Percentiles rank a stretch among this genome's conserved stretches.
Evolutionary conservation across 345 rosid genomes (phyloP).

Genomic region (thale cress (Arabidopsis thaliana)): DNA sequence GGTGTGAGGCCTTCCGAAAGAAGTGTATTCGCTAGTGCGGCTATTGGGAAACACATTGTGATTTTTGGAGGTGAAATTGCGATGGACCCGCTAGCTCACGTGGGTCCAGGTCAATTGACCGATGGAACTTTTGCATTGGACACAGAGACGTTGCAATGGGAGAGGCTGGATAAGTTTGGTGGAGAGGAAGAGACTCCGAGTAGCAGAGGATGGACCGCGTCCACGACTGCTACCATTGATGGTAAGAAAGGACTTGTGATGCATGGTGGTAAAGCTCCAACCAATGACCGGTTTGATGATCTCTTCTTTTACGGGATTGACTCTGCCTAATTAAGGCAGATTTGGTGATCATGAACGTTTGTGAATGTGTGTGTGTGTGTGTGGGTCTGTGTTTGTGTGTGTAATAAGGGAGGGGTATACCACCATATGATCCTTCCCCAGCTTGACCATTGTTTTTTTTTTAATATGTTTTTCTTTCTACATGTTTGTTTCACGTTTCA

Average conservation of each 20-base stretch:
- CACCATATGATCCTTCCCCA: constrained; percentile 1
- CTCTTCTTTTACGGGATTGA: constrained; percentile 28
- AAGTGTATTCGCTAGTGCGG: constrained; percentile 43
- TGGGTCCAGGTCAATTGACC: constrained; percentile 34
- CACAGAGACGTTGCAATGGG: constrained; percentile 37
- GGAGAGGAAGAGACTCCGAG: constrained; percentile 28
- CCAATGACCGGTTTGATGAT: constrained; percentile 38
- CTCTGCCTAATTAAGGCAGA: background rate
- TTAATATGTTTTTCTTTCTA: background rate
- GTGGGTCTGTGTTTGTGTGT: background rate
- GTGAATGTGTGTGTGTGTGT: constrained; percentile 2
- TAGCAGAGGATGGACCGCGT: constrained; percentile 40
- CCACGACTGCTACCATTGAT: constrained; percentile 23
- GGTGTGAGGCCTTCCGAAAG: constrained; percentile 39
- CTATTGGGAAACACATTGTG: constrained; percentile 39
- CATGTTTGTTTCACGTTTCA: background rate
- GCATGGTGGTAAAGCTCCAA: constrained; percentile 43
- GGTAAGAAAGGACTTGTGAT: constrained; percentile 40
- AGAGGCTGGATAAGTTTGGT: constrained; percentile 28
- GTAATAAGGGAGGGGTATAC: background rate
- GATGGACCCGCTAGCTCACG: constrained; percentile 31
- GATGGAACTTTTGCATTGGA: constrained; percentile 41
- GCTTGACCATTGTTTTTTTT: background rate
- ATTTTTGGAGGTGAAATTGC: constrained; percentile 44
- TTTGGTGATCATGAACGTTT: constrained; percentile 1